Conservation (phyloP, 768 basidiomycete genomes). For the Suillus paluster region DNA sequence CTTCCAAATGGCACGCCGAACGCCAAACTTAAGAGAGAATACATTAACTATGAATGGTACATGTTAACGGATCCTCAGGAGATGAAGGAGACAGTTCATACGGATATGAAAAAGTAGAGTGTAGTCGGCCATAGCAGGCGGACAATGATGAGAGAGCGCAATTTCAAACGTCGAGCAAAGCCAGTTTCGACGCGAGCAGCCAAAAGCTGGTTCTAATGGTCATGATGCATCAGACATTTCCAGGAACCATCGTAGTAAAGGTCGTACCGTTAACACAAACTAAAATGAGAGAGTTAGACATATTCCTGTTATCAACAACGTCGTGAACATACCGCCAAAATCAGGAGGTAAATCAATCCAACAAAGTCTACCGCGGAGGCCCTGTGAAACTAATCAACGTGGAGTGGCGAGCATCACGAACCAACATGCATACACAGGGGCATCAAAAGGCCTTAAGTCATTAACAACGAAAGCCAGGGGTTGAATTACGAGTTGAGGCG, state of each 20-base stretch:
- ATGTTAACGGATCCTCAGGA: neutral
- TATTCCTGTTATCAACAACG: neutral
- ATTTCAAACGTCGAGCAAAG: conserved; percentile 41
- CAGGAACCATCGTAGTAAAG: neutral
- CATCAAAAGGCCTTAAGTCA: conserved; percentile 61
- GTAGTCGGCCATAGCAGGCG: conserved; percentile 44
- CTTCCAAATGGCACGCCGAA: conserved; percentile 61
- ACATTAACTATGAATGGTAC: conserved; percentile 47
- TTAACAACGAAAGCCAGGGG: conserved; percentile 53
- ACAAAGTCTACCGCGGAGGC: conserved; percentile 57
- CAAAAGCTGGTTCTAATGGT: conserved; percentile 34
- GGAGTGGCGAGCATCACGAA: neutral
- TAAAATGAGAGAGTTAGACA: conserved; percentile 15
- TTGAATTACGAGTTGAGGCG: conserved; percentile 52
- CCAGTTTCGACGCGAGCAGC: conserved; percentile 42
- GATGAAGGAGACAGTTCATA: conserved; percentile 22
- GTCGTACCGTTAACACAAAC: conserved; percentile 34
- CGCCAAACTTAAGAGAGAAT: conserved; percentile 60
- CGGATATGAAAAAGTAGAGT: conserved; percentile 48
- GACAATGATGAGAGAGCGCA: conserved; percentile 43
- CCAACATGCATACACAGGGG: conserved; percentile 51
- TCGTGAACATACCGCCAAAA: conserved; percentile 27
- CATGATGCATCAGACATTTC: neutral
- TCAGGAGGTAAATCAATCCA: conserved; percentile 56
- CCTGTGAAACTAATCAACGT: conserved; percentile 31